phyloP scores from a whole-genome alignment of 2,329 filamentous ascomycete species.

The Penicillium sp. region DNA sequence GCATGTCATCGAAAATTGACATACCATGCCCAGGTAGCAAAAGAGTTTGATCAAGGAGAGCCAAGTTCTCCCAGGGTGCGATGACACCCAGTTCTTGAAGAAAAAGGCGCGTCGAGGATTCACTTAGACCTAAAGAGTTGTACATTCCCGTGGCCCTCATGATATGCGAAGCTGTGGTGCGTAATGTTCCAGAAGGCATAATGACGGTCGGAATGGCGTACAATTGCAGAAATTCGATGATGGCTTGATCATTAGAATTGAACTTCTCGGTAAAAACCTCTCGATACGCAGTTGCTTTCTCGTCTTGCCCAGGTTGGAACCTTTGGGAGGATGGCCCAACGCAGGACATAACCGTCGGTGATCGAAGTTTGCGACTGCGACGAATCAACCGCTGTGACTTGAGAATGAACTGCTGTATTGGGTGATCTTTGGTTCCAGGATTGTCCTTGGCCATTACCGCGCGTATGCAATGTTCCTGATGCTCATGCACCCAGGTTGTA shows the following conservation, averaged over 20 bases:
- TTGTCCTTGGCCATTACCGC: conserved; percentile 25
- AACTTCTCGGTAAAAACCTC: conserved; percentile 41
- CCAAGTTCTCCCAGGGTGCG: conserved; percentile 53
- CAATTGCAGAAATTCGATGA: conserved; percentile 52
- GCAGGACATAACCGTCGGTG: conserved; percentile 39
- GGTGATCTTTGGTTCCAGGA: conserved; percentile 29
- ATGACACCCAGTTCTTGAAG: conserved; percentile 58
- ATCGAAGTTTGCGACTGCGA: conserved; percentile 38
- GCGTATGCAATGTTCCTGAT: conserved; percentile 35
- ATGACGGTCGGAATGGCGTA: conserved; percentile 44
- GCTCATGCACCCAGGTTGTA: conserved; percentile 52
- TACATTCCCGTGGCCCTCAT: conserved; percentile 55
- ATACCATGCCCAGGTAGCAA: conserved; percentile 46
- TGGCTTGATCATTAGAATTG: conserved; percentile 45
- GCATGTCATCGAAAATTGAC: conserved; percentile 26
- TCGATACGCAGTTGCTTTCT: conserved; percentile 26
- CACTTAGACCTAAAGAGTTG: conserved; percentile 35
- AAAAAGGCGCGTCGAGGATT: conserved; percentile 45
- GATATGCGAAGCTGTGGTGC: conserved; percentile 50
- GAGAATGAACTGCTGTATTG: conserved; percentile 40
- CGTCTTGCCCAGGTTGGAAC: conserved; percentile 24
- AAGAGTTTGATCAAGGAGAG: conserved; percentile 48
- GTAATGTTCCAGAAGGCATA: conserved; percentile 37
- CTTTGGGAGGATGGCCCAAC: conserved; percentile 39
- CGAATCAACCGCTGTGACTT: conserved; percentile 42